Evolutionary conservation across 1,284 basidiomycete genomes (phyloP).

Genomic region (Psilocybe mexicana): DNA sequence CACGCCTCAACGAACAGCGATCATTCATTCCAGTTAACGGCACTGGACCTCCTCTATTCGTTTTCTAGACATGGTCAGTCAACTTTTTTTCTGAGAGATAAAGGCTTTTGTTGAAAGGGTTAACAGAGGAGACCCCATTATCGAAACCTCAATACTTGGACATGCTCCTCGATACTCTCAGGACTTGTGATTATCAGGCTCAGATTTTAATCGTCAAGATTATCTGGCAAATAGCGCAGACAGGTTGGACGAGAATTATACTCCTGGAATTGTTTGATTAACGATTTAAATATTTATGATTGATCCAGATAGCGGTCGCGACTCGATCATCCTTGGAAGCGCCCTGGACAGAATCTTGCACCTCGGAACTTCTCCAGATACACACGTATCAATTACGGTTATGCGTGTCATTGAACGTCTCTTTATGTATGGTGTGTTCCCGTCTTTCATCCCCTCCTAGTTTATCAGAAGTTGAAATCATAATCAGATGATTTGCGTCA

Average conservation of each 20-base stretch:
- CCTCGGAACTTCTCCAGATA: conserved; percentile 5
- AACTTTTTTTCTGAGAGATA: neutral
- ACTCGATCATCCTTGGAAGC: neutral
- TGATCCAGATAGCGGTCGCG: neutral
- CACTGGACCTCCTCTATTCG: neutral
- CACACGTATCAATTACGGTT: conserved; percentile 1
- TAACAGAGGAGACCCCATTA: neutral
- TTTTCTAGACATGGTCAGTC: neutral
- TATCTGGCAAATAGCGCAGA: neutral
- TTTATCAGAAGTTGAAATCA: neutral
- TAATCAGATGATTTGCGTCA: neutral
- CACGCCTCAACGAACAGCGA: conserved; percentile 1
- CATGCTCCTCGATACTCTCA: neutral
- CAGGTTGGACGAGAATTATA: neutral
- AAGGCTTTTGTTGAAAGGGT: neutral
- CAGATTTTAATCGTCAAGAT: neutral
- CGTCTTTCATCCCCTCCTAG: neutral
- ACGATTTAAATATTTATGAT: neutral
- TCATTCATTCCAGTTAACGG: conserved; percentile 1
- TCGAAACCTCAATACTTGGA: neutral
- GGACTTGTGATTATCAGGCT: neutral
- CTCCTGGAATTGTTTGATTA: neutral
- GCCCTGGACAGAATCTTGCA: neutral
- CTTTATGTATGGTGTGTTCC: neutral
- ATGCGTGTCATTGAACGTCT: conserved; percentile 4